Evolutionary conservation across 2,329 filamentous ascomycete genomes (phyloP), one percentile per base, ranked within the genome.

Genomic region (Alternaria consortialis): DNA sequence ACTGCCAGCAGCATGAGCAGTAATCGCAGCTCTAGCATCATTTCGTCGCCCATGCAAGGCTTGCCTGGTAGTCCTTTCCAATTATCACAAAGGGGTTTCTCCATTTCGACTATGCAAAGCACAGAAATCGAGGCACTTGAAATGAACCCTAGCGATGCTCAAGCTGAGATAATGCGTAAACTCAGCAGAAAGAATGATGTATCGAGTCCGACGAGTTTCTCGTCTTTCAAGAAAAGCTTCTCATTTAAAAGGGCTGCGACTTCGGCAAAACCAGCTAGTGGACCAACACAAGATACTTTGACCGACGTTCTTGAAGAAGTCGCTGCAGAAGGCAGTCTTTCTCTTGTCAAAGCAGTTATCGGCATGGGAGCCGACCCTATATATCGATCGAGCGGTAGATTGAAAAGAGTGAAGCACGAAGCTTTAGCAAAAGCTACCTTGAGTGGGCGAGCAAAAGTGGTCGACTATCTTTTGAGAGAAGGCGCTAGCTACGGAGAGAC

Each of bases 321-420:
- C 2, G 61, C 67, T 25, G 53, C 60, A 11, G 63, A 69, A 39
- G 66, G 66, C 8, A 63, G 56, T 23, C 2, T 69, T 12, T 56
- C 66, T 5, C 48, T 69, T 6, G 57, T 67, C 23, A 60, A 63
- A 50, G 65, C 66, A 25, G 52, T 61, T 1, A 59, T 69, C 4
- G 29, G 40, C 2, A 55, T 69, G 31, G 62, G 62, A 13, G 62
- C 62, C 5, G 54, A 64, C 39, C 62, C 62, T 23, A 15, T 60
- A 2, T 62, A 58, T 48, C 54, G 58, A 44, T 58, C 65, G 3
- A 53, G 40, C 20, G 29, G 62, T 13, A 65, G 53, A 31, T 34
- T 60, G 23, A 69, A 68, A 46, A 68, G 60, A 27, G 47, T 44
- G 7, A 66, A 66, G 34, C 62, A 69, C n/a, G 65, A 68, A 47